phyloP scores from a whole-genome alignment of 164 flowering plant species.

The Houttuynia cordata region DNA sequence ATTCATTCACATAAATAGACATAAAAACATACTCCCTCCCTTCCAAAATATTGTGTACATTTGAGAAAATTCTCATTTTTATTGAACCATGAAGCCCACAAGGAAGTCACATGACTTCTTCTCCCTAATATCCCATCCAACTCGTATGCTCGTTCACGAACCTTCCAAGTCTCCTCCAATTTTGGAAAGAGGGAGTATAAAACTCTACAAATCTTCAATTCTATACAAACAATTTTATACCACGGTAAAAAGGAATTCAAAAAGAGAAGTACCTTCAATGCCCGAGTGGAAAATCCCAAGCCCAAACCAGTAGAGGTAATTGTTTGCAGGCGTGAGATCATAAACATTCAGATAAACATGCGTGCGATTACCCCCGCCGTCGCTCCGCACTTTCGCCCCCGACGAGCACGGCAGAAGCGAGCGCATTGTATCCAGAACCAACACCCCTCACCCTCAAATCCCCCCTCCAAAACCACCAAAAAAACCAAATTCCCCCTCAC shows the following conservation, averaged over 20 bases:
- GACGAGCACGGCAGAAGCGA: slow-evolving; percentile 25
- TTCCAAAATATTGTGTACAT: too few relatives aligned
- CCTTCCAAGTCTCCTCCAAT: too few relatives aligned
- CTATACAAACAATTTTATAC: background rate
- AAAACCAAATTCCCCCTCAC: too few relatives aligned
- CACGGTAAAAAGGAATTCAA: background rate
- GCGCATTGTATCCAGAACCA: slow-evolving; percentile 28
- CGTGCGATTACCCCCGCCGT: slow-evolving; percentile 23
- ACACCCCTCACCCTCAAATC: slow-evolving; percentile 7
- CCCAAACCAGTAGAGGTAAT: slow-evolving; percentile 88
- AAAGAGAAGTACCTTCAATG: slow-evolving; percentile 55
- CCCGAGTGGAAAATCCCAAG: slow-evolving; percentile 90
- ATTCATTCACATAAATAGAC: too few relatives aligned
- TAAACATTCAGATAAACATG: slow-evolving; percentile 74
- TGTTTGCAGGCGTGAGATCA: slow-evolving; percentile 83
- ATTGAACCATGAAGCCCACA: too few relatives aligned
- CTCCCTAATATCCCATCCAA: too few relatives aligned
- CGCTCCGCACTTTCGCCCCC: slow-evolving; percentile 26
- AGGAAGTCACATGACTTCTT: too few relatives aligned
- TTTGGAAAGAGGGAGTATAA: too few relatives aligned
- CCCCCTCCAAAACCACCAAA: background rate
- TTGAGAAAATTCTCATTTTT: too few relatives aligned
- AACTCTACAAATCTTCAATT: too few relatives aligned
- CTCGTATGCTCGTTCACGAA: too few relatives aligned
- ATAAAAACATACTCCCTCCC: too few relatives aligned